Percentiles rank a stretch among this genome's conserved stretches.
Evolutionary conservation across 2,329 filamentous ascomycete species (phyloP).

Genomic region (Penicillium freii): DNA sequence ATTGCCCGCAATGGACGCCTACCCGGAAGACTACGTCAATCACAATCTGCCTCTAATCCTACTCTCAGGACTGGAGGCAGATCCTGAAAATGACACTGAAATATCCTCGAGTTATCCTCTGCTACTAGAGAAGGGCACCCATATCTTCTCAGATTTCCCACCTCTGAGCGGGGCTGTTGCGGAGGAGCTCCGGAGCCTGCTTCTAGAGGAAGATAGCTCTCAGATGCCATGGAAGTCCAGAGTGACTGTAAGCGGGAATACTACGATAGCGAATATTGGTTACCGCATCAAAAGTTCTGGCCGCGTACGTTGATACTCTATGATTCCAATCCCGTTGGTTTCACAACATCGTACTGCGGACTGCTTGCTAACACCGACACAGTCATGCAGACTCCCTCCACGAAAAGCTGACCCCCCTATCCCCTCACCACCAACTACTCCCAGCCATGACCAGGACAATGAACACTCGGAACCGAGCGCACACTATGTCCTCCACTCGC

Average conservation of each 20-base stretch:
- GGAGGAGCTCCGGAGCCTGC: conserved; percentile 62
- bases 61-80: conserved; percentile 68
- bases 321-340: background rate
- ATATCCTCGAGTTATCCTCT: conserved; percentile 46
- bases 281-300: conserved; percentile 73
- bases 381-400: conserved; percentile 58
- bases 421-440: conserved; percentile 48
- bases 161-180: conserved; percentile 64
- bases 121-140: conserved; percentile 57
- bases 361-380: conserved; percentile 18
- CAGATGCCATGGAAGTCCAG: conserved; percentile 65
- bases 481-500: conserved; percentile 72
- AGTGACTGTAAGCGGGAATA: conserved; percentile 47
- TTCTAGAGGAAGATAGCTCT: conserved; percentile 64
- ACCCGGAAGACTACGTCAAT: conserved; percentile 67
- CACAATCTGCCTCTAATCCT: conserved; percentile 85
- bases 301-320: conserved; percentile 64
- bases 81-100: conserved; percentile 33
- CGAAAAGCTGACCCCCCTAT: conserved; percentile 61
- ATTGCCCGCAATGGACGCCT: conserved; percentile 47
- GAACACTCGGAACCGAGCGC: conserved; percentile 39
- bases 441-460: conserved; percentile 50
- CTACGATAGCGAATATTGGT: conserved; percentile 46
- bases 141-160: conserved; percentile 70
- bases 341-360: background rate